phyloP scores from a whole-genome alignment of 1,284 basidiomycete genomes.

The Trichosporon coremiiforme region DNA sequence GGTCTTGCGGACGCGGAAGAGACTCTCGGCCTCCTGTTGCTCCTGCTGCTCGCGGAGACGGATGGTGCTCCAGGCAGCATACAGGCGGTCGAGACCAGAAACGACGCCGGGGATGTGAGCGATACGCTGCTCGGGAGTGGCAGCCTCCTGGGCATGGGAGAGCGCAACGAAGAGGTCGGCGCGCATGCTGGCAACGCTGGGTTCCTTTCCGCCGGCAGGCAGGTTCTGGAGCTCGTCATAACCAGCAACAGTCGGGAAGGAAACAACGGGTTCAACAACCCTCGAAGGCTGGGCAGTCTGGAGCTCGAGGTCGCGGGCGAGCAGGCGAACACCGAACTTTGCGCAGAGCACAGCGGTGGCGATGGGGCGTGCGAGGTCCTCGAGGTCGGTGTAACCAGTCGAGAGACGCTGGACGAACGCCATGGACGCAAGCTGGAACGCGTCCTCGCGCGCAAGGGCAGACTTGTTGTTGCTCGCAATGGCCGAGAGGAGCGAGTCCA shows the following conservation, averaged over 20 bases:
- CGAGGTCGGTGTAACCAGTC: constrained; percentile 59
- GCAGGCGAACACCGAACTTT: constrained; percentile 71
- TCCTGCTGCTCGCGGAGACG: constrained; percentile 69
- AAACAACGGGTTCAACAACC: constrained; percentile 44
- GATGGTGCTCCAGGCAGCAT: constrained; percentile 81
- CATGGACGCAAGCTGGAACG: constrained; percentile 57
- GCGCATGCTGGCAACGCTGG: constrained; percentile 29
- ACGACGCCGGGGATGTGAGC: constrained; percentile 54
- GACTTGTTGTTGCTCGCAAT: constrained; percentile 35
- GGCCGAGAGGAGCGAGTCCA: constrained; percentile 46
- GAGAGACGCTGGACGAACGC: constrained; percentile 59
- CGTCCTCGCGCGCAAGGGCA: constrained; percentile 49
- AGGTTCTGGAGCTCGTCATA: constrained; percentile 60
- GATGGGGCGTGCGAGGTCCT: constrained; percentile 71
- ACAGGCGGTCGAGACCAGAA: constrained; percentile 69
- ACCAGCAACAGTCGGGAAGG: constrained; percentile 57
- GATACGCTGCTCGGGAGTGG: constrained; percentile 34
- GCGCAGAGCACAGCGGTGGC: constrained; percentile 67
- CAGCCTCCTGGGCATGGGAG: constrained; percentile 60
- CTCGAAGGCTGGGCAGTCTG: constrained; percentile 35
- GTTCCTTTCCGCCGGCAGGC: constrained; percentile 34
- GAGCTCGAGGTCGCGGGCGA: constrained; percentile 38
- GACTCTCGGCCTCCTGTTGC: constrained; percentile 67
- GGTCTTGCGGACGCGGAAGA: constrained; percentile 74
- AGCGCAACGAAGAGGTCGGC: constrained; percentile 59